Percentiles rank a stretch among this genome's conserved stretches.
phyloP scores from a whole-genome alignment of 129 eudicot genomes.

The Lactuca sativa region DNA sequence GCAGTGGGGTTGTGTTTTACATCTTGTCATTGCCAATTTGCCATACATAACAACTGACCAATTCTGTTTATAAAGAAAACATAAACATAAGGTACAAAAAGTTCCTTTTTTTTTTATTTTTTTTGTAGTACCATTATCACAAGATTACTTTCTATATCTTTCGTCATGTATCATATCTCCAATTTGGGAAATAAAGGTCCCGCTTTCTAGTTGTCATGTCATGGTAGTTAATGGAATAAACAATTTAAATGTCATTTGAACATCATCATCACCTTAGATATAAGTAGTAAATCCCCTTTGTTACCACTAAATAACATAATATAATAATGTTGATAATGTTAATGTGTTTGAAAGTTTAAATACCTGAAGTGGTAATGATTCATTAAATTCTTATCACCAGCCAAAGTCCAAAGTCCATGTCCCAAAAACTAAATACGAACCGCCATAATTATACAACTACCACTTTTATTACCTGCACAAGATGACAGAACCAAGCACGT shows the following conservation, averaged over 20 bases:
- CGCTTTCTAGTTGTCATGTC: not conserved
- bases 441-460: conserved; percentile 57
- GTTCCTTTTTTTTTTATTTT: not conserved
- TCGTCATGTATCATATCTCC: not conserved
- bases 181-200: not conserved
- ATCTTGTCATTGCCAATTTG: not conserved
- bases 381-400: conserved; percentile 28
- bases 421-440: conserved; percentile 28
- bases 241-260: conserved; percentile 9
- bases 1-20: not conserved
- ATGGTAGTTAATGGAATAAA: not conserved
- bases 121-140: not conserved
- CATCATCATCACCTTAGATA: not conserved
- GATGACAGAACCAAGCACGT: conserved; percentile 24
- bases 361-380: not conserved
- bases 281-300: too few species aligned
- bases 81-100: not conserved
- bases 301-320: too few species aligned
- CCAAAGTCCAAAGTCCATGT: conserved; percentile 30
- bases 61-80: too few species aligned
- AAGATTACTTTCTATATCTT: not conserved
- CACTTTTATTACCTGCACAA: conserved; percentile 52
- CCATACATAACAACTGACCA: not conserved
- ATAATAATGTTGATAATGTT: too few species aligned
- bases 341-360: too few species aligned